Conservation (phyloP, 352 stramenopile genomes). For the Globisporangium okanoganense region DNA sequence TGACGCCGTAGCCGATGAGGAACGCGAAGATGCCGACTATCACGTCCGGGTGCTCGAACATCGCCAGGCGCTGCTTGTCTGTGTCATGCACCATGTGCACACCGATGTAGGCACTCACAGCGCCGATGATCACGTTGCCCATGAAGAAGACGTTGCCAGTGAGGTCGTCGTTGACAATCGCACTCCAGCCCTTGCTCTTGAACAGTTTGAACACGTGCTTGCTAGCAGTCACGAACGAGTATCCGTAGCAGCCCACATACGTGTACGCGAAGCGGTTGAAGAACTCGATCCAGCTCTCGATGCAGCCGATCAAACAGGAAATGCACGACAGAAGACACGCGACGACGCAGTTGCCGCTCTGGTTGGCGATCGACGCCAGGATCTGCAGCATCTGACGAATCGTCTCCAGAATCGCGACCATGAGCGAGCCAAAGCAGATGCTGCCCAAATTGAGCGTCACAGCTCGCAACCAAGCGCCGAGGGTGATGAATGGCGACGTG, state of each 20-base stretch:
- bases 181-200: conserved; percentile 73
- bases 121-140: conserved; percentile 73
- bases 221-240: conserved; percentile 78
- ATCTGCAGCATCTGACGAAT: conserved; percentile 64
- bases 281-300: conserved; percentile 85
- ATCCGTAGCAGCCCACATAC: conserved; percentile 87
- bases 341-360: conserved; percentile 74
- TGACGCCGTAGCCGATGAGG: conserved; percentile 67
- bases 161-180: conserved; percentile 88
- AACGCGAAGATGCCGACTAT: conserved; percentile 74
- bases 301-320: conserved; percentile 72
- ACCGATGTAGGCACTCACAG: conserved; percentile 57
- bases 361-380: conserved; percentile 50
- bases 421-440: conserved; percentile 91
- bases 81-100: conserved; percentile 45
- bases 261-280: conserved; percentile 89
- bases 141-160: conserved; percentile 84
- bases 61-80: conserved; percentile 47
- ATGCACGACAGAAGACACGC: conserved; percentile 63
- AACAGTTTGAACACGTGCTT: conserved; percentile 81
- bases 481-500: conserved; percentile 66
- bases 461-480: conserved; percentile 72
- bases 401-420: conserved; percentile 89
- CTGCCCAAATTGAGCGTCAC: conserved; percentile 89
- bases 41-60: conserved; percentile 62